Evolutionary conservation across 768 basidiomycete species (phyloP).

Genomic region (Mrakia blollopis): DNA sequence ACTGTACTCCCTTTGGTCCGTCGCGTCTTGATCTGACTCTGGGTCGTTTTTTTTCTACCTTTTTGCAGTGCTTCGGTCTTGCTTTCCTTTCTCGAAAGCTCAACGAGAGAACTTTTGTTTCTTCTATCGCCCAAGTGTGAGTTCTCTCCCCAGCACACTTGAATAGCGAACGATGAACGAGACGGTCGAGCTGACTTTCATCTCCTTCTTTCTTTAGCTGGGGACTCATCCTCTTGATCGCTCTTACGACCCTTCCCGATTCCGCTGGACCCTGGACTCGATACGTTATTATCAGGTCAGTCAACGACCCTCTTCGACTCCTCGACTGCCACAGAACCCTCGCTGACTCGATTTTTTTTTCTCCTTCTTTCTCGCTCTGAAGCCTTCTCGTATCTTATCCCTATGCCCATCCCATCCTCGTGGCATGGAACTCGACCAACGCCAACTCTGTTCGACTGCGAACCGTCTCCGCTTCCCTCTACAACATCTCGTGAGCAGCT

Average conservation of each 20-base stretch:
- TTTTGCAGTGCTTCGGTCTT: not conserved
- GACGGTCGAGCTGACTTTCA: not conserved
- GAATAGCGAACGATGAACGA: too few species aligned
- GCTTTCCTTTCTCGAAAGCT: not conserved
- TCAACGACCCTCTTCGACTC: too few species aligned
- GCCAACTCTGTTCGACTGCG: constrained; percentile 28
- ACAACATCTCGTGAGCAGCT: not conserved
- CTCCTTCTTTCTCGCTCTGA: too few species aligned
- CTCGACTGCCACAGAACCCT: not conserved
- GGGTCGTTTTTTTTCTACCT: too few species aligned
- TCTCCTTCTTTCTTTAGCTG: not conserved
- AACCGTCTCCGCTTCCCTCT: constrained; percentile 8
- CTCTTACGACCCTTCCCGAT: constrained; percentile 51
- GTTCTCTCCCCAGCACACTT: too few species aligned
- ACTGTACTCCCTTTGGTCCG: too few species aligned
- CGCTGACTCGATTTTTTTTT: not conserved
- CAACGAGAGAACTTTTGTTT: constrained; percentile 2
- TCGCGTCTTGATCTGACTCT: too few species aligned
- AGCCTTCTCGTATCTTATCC: constrained; percentile 54
- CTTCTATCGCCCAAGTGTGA: constrained; percentile 42
- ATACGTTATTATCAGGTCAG: constrained; percentile 33
- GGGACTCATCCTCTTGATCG: constrained; percentile 60
- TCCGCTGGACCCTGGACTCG: constrained; percentile 34
- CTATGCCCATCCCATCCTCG: constrained; percentile 38
- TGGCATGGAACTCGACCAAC: constrained; percentile 44